phyloP scores from a whole-genome alignment of 2,329 filamentous ascomycete genomes.

The Sporothrix brunneoviolacea region DNA sequence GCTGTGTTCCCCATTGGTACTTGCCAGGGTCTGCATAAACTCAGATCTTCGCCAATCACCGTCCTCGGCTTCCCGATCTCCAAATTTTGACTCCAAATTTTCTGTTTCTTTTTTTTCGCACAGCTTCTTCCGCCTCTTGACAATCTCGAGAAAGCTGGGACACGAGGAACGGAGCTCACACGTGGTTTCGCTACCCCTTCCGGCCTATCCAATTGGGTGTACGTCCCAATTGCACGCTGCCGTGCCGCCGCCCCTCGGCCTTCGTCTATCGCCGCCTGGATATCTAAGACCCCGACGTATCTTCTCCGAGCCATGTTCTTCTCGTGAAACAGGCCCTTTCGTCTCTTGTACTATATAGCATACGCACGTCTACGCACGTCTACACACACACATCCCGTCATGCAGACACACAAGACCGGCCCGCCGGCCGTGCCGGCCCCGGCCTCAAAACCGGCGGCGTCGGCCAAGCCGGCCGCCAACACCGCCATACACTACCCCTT shows the following conservation, averaged over 20 bases:
- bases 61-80: constrained; percentile 4
- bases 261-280: neutral
- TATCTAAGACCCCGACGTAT: neutral
- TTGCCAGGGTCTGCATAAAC: neutral
- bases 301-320: neutral
- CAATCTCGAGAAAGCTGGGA: no score
- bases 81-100: neutral
- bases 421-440: constrained; percentile 17
- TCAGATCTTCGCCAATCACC: constrained; percentile 4
- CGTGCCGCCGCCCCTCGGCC: no score
- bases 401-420: constrained; percentile 17
- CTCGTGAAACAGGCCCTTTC: neutral
- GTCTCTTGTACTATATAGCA: neutral
- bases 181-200: no score
- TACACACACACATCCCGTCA: neutral
- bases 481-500: constrained; percentile 59
- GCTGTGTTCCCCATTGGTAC: neutral
- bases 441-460: constrained; percentile 14
- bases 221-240: no score
- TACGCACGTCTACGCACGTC: neutral
- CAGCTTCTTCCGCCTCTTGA: no score
- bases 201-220: no score
- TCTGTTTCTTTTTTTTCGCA: neutral
- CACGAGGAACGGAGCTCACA: no score
- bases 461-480: constrained; percentile 9